A percentile compares a stretch with the other conserved stretches of the same genome.
Evolutionary conservation across 495 filamentous ascomycete species (phyloP).

Genomic region (Aspergillus nanangensis): DNA sequence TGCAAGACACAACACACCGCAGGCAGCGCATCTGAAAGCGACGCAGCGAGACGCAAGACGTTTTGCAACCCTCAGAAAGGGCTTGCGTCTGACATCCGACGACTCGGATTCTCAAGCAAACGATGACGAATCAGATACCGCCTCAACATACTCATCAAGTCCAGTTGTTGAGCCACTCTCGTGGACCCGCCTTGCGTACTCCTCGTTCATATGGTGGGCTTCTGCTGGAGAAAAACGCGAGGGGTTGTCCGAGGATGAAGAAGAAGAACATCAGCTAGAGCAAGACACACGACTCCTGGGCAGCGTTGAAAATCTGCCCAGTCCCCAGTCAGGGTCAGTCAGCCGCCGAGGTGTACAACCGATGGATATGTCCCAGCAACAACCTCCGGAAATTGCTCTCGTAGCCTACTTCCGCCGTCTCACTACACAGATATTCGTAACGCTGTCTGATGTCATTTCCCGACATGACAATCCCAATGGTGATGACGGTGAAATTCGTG

Average conservation of each 20-base stretch:
- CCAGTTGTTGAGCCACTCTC: conserved; percentile 68
- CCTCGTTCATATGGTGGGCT: conserved; percentile 97
- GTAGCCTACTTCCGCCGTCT: conserved; percentile 91
- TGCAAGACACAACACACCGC: conserved; percentile 22
- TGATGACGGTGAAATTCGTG: conserved; percentile 30
- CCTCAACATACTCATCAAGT: conserved; percentile 43
- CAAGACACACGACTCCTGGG: conserved; percentile 39
- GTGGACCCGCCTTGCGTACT: conserved; percentile 89
- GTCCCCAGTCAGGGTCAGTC: conserved; percentile 25
- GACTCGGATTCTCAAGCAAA: conserved; percentile 19
- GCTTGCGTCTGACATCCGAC: conserved; percentile 51
- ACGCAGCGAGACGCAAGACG: conserved; percentile 86
- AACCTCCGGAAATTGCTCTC: conserved; percentile 64
- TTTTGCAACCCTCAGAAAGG: conserved; percentile 65
- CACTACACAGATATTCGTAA: conserved; percentile 66
- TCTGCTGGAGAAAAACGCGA: conserved; percentile 82
- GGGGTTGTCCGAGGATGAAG: conserved; percentile 38
- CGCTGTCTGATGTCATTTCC: conserved; percentile 51
- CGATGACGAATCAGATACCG: conserved; percentile 36
- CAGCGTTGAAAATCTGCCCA: conserved; percentile 36
- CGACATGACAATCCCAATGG: conserved; percentile 57
- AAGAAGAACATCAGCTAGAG: conserved; percentile 37
- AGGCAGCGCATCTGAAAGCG: conserved; percentile 57
- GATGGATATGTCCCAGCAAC: conserved; percentile 26
- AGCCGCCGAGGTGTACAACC: conserved; percentile 40